Base-by-base conservation (phyloP, 2,329 filamentous ascomycete species). In the Kalmusia sp. region DNA sequence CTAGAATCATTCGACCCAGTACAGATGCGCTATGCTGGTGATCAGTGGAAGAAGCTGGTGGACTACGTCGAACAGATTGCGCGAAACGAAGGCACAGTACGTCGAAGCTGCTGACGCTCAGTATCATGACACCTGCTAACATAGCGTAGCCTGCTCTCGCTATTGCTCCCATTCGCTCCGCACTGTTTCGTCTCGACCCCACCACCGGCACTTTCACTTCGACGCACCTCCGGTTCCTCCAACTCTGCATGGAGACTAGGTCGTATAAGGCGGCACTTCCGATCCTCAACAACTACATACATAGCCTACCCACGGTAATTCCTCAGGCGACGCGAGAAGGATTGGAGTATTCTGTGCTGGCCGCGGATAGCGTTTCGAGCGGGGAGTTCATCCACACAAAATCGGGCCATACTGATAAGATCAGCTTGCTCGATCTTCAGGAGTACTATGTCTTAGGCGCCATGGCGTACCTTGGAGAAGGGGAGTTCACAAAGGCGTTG, bases 181-280 rank as follows among this genome's bases (percentile, higher is more conserved):
- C 86, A 3, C 80, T 93, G 58, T 74, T 87, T 11, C 83, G 83
- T 49, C 77, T 93, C 51, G 89, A 93, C 59, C 87, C 88, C 1
- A 81, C 82, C 11, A 85, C 83, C 24, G 83, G 83, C 44, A 83
- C 88, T 46, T 85, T 92, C 61, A 92, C 88, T 4, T 82, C 82
- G 4, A 80, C 79, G 24, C 88, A 92, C 62, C 70, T 88, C 31
- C 66, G 75, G 12, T 77, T 91, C 27, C 79, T 82, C 25, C 83
- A 79, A 35, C 69, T 87, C 9, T 88, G 88, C 38, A 64, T 83
- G 43, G 77, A 82, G 47, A 80, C 81, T 27, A 75, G 83, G 59
- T 75, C 75, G 33, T 82, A 85, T 52, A 77, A 79, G 12, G 79
- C 81, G 21, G 85, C 83, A 2, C 75, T 89, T 4, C 81, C 81